Conservation (phyloP, 1,139 yeast genomes). For the Candida sanyaensis region DNA sequence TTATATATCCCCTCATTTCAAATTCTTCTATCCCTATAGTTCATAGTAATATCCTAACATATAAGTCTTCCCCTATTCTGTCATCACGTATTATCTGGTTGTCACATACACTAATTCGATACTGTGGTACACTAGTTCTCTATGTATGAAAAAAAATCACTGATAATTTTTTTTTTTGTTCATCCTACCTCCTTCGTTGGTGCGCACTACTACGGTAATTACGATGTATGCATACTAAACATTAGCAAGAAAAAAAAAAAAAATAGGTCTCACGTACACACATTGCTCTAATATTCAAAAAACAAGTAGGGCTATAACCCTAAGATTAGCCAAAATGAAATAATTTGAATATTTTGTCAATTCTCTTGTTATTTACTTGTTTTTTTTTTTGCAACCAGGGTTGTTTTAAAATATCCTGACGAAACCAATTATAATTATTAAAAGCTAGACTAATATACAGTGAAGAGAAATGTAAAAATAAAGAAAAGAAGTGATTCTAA, state of each 20-base stretch:
- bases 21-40: neutral
- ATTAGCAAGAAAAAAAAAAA: neutral
- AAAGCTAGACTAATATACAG: neutral
- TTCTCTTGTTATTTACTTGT: too few species aligned
- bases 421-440: neutral
- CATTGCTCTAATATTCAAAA: neutral
- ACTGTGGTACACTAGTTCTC: slow-evolving; percentile 2
- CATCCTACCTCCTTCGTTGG: neutral
- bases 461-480: neutral
- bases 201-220: neutral
- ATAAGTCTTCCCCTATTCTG: neutral
- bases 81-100: neutral
- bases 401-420: too few species aligned
- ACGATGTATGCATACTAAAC: neutral
- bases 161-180: slow-evolving; percentile 4
- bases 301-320: slow-evolving; percentile 6
- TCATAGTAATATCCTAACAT: neutral
- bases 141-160: neutral
- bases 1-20: neutral
- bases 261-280: neutral
- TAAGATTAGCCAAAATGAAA: neutral
- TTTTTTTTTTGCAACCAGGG: neutral
- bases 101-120: slow-evolving; percentile 7
- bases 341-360: too few species aligned
- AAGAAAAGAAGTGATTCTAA: neutral